Evolutionary conservation across 495 filamentous ascomycete genomes (phyloP), one percentile per base, ranked within the genome.

Genomic region (Neurospora africana): DNA sequence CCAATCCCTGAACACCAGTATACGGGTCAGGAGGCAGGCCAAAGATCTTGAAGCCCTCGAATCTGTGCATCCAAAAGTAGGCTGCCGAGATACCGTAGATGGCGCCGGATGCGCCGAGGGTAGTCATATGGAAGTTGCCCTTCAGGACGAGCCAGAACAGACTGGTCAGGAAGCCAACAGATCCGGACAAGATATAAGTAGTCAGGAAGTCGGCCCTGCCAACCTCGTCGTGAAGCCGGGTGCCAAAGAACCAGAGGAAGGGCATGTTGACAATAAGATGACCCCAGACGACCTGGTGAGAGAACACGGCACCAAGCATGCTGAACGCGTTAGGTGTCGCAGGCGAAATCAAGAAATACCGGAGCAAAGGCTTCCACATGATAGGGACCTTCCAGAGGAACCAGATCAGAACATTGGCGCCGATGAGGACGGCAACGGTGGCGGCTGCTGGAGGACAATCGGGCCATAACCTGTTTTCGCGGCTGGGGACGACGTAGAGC

Each of bases 141-240:
- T 76, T 44, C 11, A 93, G 72, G 39, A 94, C 90, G 68, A 87
- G 84, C 38, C 79, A 79, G 13, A 84, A 76, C 68, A 98, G 82
- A 33, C 89, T 90, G 3, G 83, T 79, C 72, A 92, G 86, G 53
- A 89, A 90, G 38, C 89, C 90, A 15, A 92, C 33, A 0, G 87
- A 86, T 47, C 93, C 94, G 4, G 88, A 83, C 1, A 87, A 81
- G 43, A 96, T 75, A 79, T 93, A 96, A 7, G 97, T 82, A 9
- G 90, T 89, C 5, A 99, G 83, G 81, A 98, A 97, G 72, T 89
- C 87, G 44, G 91, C 93, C 23, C 95, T 87, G 47, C 94, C 95
- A 70, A 98, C 86, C 70, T 97, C 90, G 75, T 97, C 94, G 82
- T 97, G 92, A 17, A 95, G 75, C 0, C 81, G 80, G 13, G 81